Evolutionary conservation across 2,329 filamentous ascomycete species (phyloP), one percentile per base, ranked within the genome.

Genomic region (Ceratocystis destructans): DNA sequence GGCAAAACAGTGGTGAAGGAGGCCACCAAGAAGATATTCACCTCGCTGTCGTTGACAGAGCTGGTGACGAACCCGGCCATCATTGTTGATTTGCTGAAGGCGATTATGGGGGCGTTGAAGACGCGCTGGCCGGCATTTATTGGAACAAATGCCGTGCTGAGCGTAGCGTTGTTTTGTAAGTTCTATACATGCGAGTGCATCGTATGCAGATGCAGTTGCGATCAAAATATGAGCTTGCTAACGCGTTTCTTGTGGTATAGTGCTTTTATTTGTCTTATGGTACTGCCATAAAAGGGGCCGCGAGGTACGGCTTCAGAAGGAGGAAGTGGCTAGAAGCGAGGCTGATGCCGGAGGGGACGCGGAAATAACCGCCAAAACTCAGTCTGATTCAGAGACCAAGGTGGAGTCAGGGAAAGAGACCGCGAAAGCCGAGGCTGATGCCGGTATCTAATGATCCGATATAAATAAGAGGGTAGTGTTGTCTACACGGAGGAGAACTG

Each of bases 211-310:
- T 67, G 37, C 28, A 59, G 15, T 20, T 17, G 3, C 46, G 4
- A 44, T 55, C 53, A 20, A 20, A 31, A 31, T 61, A 25, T 15
- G 25, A 28, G 10, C 20, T 66, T 48, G 53, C 65, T 65, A 64
- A 68, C 64, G 5, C 62, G 37, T 41, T 41, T 2, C 37, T 15
- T 41, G 25, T 41, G 25, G 15, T 20, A 33, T 66, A 89, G 89
- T 97, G 65, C 81, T 97, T 17, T 82, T 99, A 66, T 94, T 96
- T 73, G 90, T 96, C 57, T 86, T 97, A 71, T 99, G 93, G 92
- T 99, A 97, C 77, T 97, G 92, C 77, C 88, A 97, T 77, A 97
- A 97, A 79, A 88, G 94, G 65, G 94, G 94, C 48, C 85, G 85
- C 57, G 93, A 99, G 77, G 86, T 86, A 5, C 84, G 94, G 63